These are phyloP conservation scores for Zygosaccharomyces pseudorouxii DNA, from an alignment of 805 yeast genomes.

Conservation along the genomic window DNA sequence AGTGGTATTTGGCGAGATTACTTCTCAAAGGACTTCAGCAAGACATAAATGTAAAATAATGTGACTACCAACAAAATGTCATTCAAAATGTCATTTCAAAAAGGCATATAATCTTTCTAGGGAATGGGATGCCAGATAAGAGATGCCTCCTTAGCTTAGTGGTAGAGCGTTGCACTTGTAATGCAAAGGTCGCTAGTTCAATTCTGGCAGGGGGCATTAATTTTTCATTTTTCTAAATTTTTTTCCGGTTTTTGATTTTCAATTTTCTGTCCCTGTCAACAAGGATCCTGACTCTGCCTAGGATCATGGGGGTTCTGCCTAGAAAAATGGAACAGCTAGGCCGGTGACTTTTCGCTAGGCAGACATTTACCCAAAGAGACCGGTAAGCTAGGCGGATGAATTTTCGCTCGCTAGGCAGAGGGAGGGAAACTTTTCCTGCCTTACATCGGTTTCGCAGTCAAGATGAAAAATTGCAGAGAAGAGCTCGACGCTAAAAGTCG, in stretches of 20 bases:
- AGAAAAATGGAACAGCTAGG: background rate
- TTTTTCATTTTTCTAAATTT: constrained; percentile 18
- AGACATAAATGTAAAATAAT: no score
- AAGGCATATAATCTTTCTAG: no score
- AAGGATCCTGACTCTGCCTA: background rate
- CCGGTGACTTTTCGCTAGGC: background rate
- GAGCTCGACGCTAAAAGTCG: background rate
- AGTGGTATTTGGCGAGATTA: no score
- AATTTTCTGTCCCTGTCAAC: no score
- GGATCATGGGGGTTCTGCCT: background rate
- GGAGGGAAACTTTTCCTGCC: background rate
- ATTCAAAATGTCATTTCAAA: background rate
- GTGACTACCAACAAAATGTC: no score
- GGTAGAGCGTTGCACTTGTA: constrained; percentile 99
- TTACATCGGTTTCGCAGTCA: background rate
- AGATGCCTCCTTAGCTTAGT: constrained; percentile 94
- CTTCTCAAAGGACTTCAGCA: no score
- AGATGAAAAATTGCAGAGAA: constrained; percentile 6
- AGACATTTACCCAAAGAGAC: background rate
- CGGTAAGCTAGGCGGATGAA: background rate
- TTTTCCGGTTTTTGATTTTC: background rate
- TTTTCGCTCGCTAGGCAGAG: background rate
- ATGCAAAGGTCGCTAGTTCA: constrained; percentile 96
- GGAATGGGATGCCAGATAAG: background rate
- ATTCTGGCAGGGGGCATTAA: constrained; percentile 76